These are phyloP conservation scores for Azolla pinnata DNA, from an alignment of 75 land plant species.

Conservation along the genomic window DNA sequence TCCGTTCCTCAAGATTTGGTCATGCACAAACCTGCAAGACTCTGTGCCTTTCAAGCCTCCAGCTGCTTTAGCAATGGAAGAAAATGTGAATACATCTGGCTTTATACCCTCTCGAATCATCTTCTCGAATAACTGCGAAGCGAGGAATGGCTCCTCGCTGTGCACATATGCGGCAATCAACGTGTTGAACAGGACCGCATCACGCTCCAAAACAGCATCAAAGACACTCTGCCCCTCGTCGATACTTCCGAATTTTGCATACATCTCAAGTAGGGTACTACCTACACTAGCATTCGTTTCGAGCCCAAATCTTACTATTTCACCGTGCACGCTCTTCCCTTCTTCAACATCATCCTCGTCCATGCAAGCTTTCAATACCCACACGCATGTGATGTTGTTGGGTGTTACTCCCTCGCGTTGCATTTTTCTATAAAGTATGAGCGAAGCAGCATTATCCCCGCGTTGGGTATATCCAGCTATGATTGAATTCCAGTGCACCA, in stretches of 20 bases:
- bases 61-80: constrained; percentile 3
- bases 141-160: neutral
- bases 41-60: neutral
- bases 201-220: neutral
- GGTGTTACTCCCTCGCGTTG: constrained; percentile 17
- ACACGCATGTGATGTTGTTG: constrained; percentile 12
- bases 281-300: constrained; percentile 2
- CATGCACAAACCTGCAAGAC: neutral
- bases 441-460: constrained; percentile 32
- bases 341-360: neutral
- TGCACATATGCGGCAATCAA: constrained; percentile 9
- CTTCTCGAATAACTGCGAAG: constrained; percentile 3
- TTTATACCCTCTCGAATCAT: neutral
- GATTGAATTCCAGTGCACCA: constrained; percentile 36
- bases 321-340: constrained; percentile 5
- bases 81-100: constrained; percentile 9
- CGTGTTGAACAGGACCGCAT: constrained; percentile 2
- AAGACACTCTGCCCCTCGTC: constrained; percentile 2
- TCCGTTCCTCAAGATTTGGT: neutral
- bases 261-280: constrained; percentile 10
- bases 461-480: constrained; percentile 34
- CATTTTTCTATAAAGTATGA: constrained; percentile 37
- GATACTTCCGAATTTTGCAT: constrained; percentile 4
- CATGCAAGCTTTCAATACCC: constrained; percentile 12
- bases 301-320: constrained; percentile 12